Evolutionary conservation across 371 early-diverging fungal genomes (phyloP).

Genomic region (Parasitella parasitica): DNA sequence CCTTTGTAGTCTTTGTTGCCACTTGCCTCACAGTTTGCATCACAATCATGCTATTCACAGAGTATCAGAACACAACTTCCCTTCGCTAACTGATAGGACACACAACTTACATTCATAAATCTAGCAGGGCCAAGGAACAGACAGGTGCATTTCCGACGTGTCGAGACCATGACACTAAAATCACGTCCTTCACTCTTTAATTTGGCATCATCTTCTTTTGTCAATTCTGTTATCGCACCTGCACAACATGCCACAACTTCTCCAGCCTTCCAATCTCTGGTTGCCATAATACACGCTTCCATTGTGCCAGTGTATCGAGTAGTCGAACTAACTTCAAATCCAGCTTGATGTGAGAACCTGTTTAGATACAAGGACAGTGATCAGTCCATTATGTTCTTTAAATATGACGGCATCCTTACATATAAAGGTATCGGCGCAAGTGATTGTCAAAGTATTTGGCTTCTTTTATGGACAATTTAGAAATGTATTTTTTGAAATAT

Average conservation of each 20-base stretch:
- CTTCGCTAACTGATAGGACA: neutral
- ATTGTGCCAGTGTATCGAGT: conserved; percentile 61
- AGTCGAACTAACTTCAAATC: conserved; percentile 74
- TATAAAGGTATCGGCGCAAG: conserved; percentile 30
- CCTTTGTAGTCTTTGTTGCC: no score
- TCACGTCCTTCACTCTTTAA: conserved; percentile 67
- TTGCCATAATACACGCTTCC: conserved; percentile 82
- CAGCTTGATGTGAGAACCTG: conserved; percentile 79
- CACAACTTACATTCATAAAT: conserved; percentile 72
- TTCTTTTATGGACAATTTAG: conserved; percentile 13
- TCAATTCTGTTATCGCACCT: conserved; percentile 71
- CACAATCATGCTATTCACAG: conserved; percentile 75
- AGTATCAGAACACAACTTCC: neutral
- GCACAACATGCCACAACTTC: conserved; percentile 68
- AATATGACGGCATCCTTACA: conserved; percentile 18
- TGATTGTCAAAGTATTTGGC: conserved; percentile 25
- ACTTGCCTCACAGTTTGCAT: conserved; percentile 69
- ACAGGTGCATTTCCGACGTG: conserved; percentile 61
- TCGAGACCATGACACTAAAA: conserved; percentile 84
- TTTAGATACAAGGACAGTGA: conserved; percentile 16
- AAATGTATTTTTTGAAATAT: conserved; percentile 21
- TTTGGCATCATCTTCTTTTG: conserved; percentile 61
- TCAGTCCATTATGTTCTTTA: neutral
- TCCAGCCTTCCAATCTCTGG: conserved; percentile 65
- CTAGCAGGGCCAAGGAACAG: conserved; percentile 90